A percentile compares a stretch with the other conserved stretches of the same genome.
Evolutionary conservation across 805 yeast genomes (phyloP).

Genomic region (Nakazawaea holstii): DNA sequence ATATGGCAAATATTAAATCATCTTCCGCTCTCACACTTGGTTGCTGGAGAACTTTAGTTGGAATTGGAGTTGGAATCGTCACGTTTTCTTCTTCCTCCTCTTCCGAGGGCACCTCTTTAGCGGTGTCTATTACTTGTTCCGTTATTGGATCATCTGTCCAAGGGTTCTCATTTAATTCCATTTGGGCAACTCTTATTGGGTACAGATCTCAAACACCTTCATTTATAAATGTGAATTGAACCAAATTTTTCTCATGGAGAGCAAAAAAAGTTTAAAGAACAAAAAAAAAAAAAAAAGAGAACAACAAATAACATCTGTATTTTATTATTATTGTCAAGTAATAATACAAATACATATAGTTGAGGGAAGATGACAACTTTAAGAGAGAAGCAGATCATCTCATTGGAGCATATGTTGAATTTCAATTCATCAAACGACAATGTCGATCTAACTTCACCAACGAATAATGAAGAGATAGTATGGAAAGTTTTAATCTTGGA

Average conservation of each 20-base stretch:
- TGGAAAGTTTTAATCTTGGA: constrained; percentile 94
- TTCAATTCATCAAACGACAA: constrained; percentile 58
- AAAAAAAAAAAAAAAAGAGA: not conserved
- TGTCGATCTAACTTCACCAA: constrained; percentile 47
- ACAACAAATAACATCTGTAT: not conserved
- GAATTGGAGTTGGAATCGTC: not conserved
- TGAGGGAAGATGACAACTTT: constrained; percentile 16
- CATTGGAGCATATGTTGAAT: constrained; percentile 79
- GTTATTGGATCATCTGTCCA: not conserved
- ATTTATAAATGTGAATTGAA: too few relatives aligned
- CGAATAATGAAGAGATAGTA: constrained; percentile 58
- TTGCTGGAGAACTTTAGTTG: not conserved
- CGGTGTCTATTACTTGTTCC: not conserved
- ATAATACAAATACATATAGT: not conserved
- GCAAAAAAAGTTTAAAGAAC: not conserved
- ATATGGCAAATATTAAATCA: constrained; percentile 65
- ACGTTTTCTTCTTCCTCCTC: not conserved
- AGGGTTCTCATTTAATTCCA: constrained; percentile 1
- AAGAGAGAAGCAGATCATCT: constrained; percentile 36
- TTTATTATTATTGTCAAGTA: not conserved
- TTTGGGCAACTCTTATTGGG: not conserved
- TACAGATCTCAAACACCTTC: not conserved
- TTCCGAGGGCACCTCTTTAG: not conserved
- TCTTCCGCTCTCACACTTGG: not conserved
- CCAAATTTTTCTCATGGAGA: not conserved